Percentiles rank a stretch among this genome's conserved stretches.
These are phyloP conservation scores for Colletotrichum shisoi DNA, from an alignment of 2,329 filamentous ascomycete genomes.

Conservation along the genomic window DNA sequence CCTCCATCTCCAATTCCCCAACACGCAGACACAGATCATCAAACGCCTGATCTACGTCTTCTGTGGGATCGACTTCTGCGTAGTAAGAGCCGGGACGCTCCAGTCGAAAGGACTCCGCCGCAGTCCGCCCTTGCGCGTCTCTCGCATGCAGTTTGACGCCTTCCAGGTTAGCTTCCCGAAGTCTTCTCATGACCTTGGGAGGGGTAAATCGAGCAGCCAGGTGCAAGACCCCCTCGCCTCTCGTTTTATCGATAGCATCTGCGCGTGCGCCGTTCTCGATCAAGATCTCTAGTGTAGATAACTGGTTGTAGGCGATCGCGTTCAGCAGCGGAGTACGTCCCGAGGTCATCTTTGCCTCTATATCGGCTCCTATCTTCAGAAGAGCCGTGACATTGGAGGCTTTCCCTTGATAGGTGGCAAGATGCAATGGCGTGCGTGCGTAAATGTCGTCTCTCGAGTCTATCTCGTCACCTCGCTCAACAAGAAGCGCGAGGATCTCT, in stretches of 20 bases:
- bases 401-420: constrained; percentile 1
- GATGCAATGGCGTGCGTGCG: constrained; percentile 4
- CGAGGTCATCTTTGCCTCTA: neutral
- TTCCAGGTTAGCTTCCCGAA: neutral
- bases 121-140: neutral
- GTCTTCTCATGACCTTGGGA: neutral
- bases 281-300: neutral
- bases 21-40: neutral
- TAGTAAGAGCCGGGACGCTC: neutral
- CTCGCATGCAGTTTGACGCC: neutral
- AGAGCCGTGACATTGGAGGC: neutral
- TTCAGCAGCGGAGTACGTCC: neutral
- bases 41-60: neutral
- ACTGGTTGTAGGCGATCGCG: neutral
- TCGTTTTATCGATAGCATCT: neutral
- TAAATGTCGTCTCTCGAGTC: constrained; percentile 1
- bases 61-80: neutral
- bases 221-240: neutral
- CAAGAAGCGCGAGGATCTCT: neutral
- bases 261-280: neutral
- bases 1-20: neutral
- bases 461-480: neutral
- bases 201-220: neutral
- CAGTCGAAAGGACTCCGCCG: neutral
- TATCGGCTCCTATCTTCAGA: neutral